Evolutionary conservation across 2,329 filamentous ascomycete species (phyloP).

Genomic region (Albifimbria verrucaria): DNA sequence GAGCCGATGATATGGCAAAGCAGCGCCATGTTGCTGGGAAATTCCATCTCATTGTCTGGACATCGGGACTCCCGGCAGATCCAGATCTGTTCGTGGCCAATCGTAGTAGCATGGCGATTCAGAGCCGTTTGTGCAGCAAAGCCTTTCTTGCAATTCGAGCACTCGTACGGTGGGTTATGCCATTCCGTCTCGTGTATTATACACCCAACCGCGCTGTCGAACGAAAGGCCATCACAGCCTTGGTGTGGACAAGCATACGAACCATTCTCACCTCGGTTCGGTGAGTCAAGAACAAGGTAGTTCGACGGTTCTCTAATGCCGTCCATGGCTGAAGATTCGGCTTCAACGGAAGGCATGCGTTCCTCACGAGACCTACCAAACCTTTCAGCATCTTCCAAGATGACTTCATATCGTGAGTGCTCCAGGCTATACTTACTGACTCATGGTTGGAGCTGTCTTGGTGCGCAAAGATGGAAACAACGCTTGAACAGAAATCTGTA

Average conservation of each 20-base stretch:
- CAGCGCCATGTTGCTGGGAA: not conserved
- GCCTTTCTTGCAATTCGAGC: constrained; percentile 13
- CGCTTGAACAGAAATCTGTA: too few relatives aligned
- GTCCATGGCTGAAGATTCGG: not conserved
- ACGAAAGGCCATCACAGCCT: constrained; percentile 20
- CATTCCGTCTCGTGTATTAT: constrained; percentile 19
- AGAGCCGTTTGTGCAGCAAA: constrained; percentile 20
- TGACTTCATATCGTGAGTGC: too few relatives aligned
- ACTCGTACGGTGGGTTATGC: constrained; percentile 18
- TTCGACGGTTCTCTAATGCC: constrained; percentile 6
- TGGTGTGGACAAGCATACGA: constrained; percentile 18
- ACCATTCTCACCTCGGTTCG: constrained; percentile 9
- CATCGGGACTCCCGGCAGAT: constrained; percentile 15
- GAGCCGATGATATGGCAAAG: not conserved
- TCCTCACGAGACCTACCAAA: too few relatives aligned
- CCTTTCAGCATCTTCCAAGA: too few relatives aligned
- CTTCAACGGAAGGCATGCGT: too few relatives aligned
- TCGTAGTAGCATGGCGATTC: constrained; percentile 12
- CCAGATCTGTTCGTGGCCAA: constrained; percentile 12
- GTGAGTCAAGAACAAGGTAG: constrained; percentile 10
- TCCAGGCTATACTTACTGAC: too few relatives aligned
- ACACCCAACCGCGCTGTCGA: constrained; percentile 15
- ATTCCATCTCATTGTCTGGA: not conserved
- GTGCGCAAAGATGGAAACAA: too few relatives aligned
- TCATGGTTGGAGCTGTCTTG: too few relatives aligned